Conservation (phyloP, 2,329 filamentous ascomycete genomes). For the Alternaria viburni region DNA sequence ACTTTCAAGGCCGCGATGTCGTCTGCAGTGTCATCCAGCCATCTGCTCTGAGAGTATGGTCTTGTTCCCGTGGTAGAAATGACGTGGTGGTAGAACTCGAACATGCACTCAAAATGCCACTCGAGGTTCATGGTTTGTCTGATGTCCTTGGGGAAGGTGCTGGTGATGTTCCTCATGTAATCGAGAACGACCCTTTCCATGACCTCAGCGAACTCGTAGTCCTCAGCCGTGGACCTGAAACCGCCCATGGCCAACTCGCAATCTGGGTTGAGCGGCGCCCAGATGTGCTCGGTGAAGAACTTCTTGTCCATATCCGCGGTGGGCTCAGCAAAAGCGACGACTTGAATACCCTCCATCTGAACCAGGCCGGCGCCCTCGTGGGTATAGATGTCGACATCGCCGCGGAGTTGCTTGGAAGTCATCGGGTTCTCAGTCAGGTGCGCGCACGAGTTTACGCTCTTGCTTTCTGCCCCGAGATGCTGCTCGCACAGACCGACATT, state of each 20-base stretch:
- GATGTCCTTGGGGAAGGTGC: background rate
- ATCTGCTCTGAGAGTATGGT: background rate
- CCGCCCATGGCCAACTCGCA: background rate
- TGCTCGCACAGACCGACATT: conserved; percentile 12
- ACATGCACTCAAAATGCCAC: background rate
- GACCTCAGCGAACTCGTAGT: background rate
- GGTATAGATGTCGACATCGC: background rate
- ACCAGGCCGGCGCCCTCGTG: background rate
- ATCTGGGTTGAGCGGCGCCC: background rate
- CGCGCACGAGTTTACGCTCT: background rate
- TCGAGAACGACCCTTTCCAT: background rate
- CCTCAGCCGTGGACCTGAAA: background rate
- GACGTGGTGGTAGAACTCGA: background rate
- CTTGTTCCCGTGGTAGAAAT: background rate
- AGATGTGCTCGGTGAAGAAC: background rate
- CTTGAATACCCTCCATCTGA: background rate
- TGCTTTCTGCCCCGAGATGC: background rate
- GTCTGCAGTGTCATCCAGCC: background rate
- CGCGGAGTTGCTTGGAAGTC: background rate
- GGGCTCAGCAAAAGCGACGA: background rate
- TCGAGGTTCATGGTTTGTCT: background rate
- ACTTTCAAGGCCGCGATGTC: background rate
- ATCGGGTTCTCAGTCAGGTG: background rate
- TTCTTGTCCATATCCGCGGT: background rate
- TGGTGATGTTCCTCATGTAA: background rate